These are phyloP conservation scores for Paramecium bursaria DNA, from an alignment of 73 alveolate genomes.

Conservation along the genomic window DNA sequence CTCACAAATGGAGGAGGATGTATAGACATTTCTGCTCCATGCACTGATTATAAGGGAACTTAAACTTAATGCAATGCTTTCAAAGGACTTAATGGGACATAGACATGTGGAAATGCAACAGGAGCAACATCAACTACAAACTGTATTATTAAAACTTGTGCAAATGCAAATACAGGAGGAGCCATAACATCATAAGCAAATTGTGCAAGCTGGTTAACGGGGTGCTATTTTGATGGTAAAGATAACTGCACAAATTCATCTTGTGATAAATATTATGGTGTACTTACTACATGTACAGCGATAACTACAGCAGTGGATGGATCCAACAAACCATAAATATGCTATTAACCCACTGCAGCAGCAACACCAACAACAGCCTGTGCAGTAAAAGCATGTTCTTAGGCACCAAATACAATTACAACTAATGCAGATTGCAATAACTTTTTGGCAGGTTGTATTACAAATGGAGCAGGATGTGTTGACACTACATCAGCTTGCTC, in stretches of 20 bases:
- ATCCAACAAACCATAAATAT: no score
- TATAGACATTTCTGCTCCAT: slow-evolving; percentile 1
- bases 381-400: slow-evolving; percentile 6
- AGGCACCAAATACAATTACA: slow-evolving; percentile 1
- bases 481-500: neutral
- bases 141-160: neutral
- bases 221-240: no score
- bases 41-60: slow-evolving; percentile 29
- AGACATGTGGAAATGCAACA: neutral
- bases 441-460: slow-evolving; percentile 19
- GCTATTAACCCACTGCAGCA: no score
- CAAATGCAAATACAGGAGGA: slow-evolving; percentile 19
- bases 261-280: no score
- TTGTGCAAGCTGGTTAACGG: slow-evolving; percentile 25
- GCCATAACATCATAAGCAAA: neutral
- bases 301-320: no score
- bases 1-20: slow-evolving; percentile 44
- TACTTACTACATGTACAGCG: no score
- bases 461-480: slow-evolving; percentile 51
- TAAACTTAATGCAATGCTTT: slow-evolving; percentile 1
- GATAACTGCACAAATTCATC: no score
- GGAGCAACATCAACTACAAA: slow-evolving; percentile 4
- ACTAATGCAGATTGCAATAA: slow-evolving; percentile 1
- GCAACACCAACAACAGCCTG: neutral
- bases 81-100: neutral